These are phyloP conservation scores for Candida labiduridarum DNA, from an alignment of 1,139 yeast species.

Conservation along the genomic window DNA sequence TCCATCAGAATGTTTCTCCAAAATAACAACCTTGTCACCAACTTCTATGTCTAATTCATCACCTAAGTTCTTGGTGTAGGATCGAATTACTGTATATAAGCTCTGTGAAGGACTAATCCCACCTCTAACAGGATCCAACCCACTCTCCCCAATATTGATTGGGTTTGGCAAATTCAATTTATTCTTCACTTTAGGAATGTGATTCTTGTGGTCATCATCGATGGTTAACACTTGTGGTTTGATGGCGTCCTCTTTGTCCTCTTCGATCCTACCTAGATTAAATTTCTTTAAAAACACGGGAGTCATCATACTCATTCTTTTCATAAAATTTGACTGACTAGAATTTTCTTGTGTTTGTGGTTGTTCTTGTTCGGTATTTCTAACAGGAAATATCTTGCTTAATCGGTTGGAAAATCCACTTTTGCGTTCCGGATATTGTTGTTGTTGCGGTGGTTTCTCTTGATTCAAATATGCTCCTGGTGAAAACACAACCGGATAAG, in stretches of 20 bases:
- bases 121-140: conserved; percentile 12
- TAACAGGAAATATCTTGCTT: conserved; percentile 5
- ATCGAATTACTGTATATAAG: conserved; percentile 25
- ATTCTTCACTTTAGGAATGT: neutral
- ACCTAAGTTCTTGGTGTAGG: conserved; percentile 29
- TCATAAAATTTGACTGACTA: conserved; percentile 4
- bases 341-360: neutral
- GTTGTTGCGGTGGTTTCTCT: neutral
- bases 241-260: conserved; percentile 3
- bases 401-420: neutral
- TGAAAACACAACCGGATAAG: conserved; percentile 15
- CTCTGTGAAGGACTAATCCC: conserved; percentile 10
- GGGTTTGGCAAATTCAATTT: conserved; percentile 11
- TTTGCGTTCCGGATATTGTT: neutral
- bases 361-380: conserved; percentile 1
- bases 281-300: conserved; percentile 41
- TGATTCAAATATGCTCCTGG: conserved; percentile 12
- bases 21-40: conserved; percentile 34
- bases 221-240: conserved; percentile 11
- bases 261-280: conserved; percentile 24
- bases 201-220: neutral
- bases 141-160: neutral
- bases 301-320: conserved; percentile 22
- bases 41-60: conserved; percentile 38
- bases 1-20: conserved; percentile 38